phyloP scores from a whole-genome alignment of 2,329 filamentous ascomycete genomes.

The Fusarium sp. region DNA sequence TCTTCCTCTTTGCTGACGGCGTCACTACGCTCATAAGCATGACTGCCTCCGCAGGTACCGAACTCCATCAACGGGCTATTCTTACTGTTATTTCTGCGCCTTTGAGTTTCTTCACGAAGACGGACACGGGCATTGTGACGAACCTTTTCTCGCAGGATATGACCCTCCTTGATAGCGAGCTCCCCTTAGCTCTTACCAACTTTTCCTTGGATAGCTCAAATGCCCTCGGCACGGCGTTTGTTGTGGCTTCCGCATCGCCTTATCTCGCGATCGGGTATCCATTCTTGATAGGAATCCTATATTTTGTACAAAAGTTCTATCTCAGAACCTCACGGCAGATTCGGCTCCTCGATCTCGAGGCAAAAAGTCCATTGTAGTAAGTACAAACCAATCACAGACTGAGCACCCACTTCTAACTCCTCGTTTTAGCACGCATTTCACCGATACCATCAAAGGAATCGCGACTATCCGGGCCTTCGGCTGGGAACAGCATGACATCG shows the following conservation, averaged over 20 bases:
- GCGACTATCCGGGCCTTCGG: conserved; percentile 67
- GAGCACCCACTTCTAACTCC: not conserved
- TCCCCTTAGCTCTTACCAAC: conserved; percentile 51
- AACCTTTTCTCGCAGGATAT: conserved; percentile 61
- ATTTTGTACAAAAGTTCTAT: conserved; percentile 66
- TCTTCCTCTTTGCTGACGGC: conserved; percentile 35
- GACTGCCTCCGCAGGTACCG: conserved; percentile 46
- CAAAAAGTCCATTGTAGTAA: conserved; percentile 61
- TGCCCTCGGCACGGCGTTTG: conserved; percentile 56
- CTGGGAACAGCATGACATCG: conserved; percentile 53
- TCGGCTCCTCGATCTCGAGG: conserved; percentile 69
- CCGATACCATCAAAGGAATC: conserved; percentile 66
- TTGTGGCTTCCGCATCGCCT: conserved; percentile 57
- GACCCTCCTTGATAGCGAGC: conserved; percentile 53
- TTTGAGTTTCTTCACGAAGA: conserved; percentile 55
- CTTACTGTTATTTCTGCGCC: conserved; percentile 52
- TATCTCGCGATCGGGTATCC: conserved; percentile 64
- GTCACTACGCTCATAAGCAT: conserved; percentile 36
- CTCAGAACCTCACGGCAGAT: conserved; percentile 70
- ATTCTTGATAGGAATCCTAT: conserved; percentile 58
- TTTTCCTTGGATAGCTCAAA: conserved; percentile 33
- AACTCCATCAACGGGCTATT: conserved; percentile 50
- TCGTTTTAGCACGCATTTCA: conserved; percentile 57
- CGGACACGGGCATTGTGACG: conserved; percentile 55
- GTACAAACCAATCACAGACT: not conserved